Conservation (phyloP, 225 moss, liverwort and hornwort genomes). For the Bryum argenteum region DNA sequence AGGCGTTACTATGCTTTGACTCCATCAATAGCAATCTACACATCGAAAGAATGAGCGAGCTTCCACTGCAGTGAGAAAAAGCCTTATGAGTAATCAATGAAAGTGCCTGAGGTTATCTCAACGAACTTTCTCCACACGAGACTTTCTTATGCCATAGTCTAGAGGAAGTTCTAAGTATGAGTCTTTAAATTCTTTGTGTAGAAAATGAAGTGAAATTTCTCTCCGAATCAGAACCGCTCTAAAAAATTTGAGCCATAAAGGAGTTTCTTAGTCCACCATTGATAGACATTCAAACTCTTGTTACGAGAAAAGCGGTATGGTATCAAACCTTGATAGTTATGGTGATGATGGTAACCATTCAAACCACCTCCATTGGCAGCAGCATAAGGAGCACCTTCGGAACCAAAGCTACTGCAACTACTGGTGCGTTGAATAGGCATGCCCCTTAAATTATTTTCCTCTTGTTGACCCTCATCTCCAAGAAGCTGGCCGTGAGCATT, state of each 20-base stretch:
- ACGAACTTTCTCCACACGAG: constrained; percentile 34
- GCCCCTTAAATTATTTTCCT: constrained; percentile 47
- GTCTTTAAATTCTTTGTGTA: constrained; percentile 29
- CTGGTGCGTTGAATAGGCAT: constrained; percentile 66
- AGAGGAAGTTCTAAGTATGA: constrained; percentile 22
- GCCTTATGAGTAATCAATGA: constrained; percentile 13
- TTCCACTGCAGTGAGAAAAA: constrained; percentile 26
- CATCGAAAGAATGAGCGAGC: constrained; percentile 16
- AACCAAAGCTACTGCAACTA: constrained; percentile 88
- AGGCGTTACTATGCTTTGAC: not conserved
- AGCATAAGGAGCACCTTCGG: constrained; percentile 65
- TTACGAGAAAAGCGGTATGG: not conserved
- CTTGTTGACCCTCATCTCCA: constrained; percentile 72
- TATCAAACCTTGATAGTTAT: constrained; percentile 80
- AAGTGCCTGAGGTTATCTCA: constrained; percentile 26
- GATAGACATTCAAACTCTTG: not conserved
- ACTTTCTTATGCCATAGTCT: constrained; percentile 30
- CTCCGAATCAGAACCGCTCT: constrained; percentile 23
- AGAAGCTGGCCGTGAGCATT: constrained; percentile 60
- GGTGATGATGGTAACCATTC: constrained; percentile 72
- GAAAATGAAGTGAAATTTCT: constrained; percentile 25
- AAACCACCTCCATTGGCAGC: constrained; percentile 44
- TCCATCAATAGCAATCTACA: constrained; percentile 1
- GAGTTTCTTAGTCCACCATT: constrained; percentile 8
- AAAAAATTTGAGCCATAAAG: not conserved